Base-by-base conservation (phyloP, 257 asterid genomes). In the Leonotis leonurus region DNA sequence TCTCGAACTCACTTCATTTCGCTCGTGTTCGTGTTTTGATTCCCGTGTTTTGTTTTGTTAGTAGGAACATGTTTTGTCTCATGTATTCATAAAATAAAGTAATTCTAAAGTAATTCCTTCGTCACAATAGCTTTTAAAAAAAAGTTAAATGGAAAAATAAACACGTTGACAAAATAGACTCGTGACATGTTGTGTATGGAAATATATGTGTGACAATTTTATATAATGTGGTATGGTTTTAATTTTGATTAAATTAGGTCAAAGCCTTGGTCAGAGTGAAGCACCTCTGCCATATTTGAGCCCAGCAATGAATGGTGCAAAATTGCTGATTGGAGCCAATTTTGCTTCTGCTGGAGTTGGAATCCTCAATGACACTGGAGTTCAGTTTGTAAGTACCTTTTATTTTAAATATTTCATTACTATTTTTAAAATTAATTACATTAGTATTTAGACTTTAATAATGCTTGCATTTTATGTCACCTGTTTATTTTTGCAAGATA, bases 301-400 rank as follows among this genome's bases (percentile, higher is more conserved):
- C 22, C 95, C 95, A 2, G 63, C 53, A 14, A 75, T 83, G 7
- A 22, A 35, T 1, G 91, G 91, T 8, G 29, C 54, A 21, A 83
- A 67, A 24, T 77, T 86, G 3, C 77, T 83, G 0, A 60, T 24
- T 1, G 95, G 95, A 2, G 95, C 95, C 59, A 86, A 86, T 70
- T 86, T 83, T 70, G 95, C 95, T 0, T 86, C 95, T 0, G 95
- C 95, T 1, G 95, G 95, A 0, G 89, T 86, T 25, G 95, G 95
- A 33, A 80, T 86, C 68, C 91, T 86, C 8, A 81, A 86, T 7
- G 95, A 86, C 65, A 86, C 95, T 1, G 94, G 94, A 26, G 55
- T 73, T 43, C 94, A 85, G 39, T 85, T 85, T 48, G 94, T 85
- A 61, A 72, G 88, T 70, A 21, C 1, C 5, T 4, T 40, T n/a